Conservation (phyloP, 768 basidiomycete species). For the Leccinum barrowsii region DNA sequence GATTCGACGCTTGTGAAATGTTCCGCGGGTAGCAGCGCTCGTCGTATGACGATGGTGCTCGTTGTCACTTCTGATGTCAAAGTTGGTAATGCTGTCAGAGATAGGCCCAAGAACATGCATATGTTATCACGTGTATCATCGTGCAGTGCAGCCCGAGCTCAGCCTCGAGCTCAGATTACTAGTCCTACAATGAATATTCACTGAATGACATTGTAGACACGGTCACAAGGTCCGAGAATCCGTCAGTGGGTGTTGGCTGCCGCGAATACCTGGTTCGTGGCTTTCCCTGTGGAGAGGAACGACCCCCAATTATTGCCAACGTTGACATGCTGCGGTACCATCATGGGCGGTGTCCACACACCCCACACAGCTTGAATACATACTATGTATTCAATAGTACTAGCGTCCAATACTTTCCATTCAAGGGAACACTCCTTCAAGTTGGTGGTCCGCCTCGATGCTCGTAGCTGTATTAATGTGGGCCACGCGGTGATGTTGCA, state of each 20-base stretch:
- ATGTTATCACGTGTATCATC: background rate
- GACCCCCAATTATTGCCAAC: background rate
- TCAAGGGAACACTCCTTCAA: background rate
- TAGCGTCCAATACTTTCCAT: background rate
- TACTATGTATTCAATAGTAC: background rate
- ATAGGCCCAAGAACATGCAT: background rate
- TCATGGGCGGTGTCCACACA: background rate
- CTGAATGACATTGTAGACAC: background rate
- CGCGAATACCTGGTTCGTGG: too few relatives aligned
- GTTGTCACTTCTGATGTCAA: constrained; percentile 1
- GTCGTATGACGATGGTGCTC: background rate
- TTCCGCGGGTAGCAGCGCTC: background rate
- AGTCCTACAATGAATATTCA: background rate
- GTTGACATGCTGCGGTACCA: background rate
- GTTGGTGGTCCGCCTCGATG: background rate
- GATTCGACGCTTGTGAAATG: background rate
- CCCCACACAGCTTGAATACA: background rate
- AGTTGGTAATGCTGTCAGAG: background rate
- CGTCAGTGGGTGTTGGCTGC: background rate
- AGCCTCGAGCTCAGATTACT: too few relatives aligned
- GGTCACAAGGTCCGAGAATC: background rate
- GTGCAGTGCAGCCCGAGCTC: background rate
- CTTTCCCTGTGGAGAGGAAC: background rate
- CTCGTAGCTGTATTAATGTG: background rate
- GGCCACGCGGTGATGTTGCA: constrained; percentile 9